These are phyloP conservation scores for Fraxinus angustifolia DNA, from an alignment of 305 asterid species.

Conservation along the genomic window DNA sequence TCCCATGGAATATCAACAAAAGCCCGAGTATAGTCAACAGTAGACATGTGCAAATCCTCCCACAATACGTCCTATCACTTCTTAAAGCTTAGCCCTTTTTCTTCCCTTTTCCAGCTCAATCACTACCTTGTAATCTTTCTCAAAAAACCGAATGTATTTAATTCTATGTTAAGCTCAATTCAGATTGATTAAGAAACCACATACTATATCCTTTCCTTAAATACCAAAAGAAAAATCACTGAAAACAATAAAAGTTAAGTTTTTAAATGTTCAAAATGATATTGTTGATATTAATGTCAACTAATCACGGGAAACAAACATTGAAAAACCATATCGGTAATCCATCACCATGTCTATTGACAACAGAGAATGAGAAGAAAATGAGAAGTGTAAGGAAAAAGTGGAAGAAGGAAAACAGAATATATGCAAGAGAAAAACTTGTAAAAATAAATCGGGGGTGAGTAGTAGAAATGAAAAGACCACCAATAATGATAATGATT, in stretches of 20 bases:
- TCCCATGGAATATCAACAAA: not conserved
- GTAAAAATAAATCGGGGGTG: not conserved
- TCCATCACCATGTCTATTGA: not conserved
- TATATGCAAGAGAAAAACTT: not conserved
- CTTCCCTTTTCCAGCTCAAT: not conserved
- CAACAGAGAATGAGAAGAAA: not conserved
- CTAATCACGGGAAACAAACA: not conserved
- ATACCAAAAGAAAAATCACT: not conserved
- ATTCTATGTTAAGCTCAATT: not conserved
- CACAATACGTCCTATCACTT: not conserved
- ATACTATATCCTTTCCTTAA: not conserved
- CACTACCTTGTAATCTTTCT: not conserved
- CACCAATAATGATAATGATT: not conserved
- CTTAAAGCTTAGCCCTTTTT: not conserved
- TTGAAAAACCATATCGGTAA: not conserved
- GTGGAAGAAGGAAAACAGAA: not conserved
- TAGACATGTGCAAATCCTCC: not conserved
- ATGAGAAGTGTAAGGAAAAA: not conserved
- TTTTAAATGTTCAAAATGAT: not conserved
- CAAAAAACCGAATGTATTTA: not conserved
- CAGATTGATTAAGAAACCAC: not conserved
- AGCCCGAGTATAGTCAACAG: not conserved
- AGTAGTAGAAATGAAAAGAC: not conserved
- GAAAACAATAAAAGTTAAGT: not conserved
- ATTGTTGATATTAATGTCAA: not conserved